These are phyloP conservation scores for Blastobotrys americana DNA, from an alignment of 805 yeast species.

Conservation along the genomic window DNA sequence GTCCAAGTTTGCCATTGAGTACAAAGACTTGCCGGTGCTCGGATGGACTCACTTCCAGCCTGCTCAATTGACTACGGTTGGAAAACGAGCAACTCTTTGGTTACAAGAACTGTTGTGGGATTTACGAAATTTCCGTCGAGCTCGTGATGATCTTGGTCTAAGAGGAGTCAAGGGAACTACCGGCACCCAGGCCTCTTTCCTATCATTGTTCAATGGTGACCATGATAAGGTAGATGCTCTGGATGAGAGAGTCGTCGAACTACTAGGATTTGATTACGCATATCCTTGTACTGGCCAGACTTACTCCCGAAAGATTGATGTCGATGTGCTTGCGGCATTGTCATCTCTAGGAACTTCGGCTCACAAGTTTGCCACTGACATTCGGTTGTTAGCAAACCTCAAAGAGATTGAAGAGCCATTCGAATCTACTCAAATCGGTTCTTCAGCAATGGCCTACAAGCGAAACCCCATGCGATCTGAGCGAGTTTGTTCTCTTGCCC, in stretches of 20 bases:
- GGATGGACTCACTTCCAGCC: conserved; percentile 99
- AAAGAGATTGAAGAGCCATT: conserved; percentile 98
- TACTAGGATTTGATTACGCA: conserved; percentile 87
- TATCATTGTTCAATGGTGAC: conserved; percentile 91
- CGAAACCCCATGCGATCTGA: conserved; percentile 99
- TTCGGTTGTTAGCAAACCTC: conserved; percentile 89
- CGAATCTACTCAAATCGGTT: conserved; percentile 97
- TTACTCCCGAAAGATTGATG: conserved; percentile 96
- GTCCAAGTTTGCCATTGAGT: conserved; percentile 76
- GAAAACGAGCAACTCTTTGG: conserved; percentile 97
- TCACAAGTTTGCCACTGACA: conserved; percentile 96
- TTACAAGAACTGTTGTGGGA: conserved; percentile 97
- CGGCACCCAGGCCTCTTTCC: conserved; percentile 96
- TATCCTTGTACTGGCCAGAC: conserved; percentile 99
- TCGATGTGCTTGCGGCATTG: conserved; percentile 86
- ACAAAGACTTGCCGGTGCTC: conserved; percentile 92
- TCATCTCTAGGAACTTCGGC: conserved; percentile 94
- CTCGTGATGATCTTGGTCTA: conserved; percentile 91
- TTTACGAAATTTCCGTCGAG: conserved; percentile 89
- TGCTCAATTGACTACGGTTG: conserved; percentile 97
- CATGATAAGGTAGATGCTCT: conserved; percentile 92
- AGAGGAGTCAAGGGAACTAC: conserved; percentile 99
- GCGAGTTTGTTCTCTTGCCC: conserved; percentile 95
- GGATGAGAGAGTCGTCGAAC: conserved; percentile 86
- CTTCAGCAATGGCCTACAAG: conserved; percentile 98